These are phyloP conservation scores for Poterioochromonas sp. DNA, from an alignment of 352 stramenopile genomes.

Conservation along the genomic window DNA sequence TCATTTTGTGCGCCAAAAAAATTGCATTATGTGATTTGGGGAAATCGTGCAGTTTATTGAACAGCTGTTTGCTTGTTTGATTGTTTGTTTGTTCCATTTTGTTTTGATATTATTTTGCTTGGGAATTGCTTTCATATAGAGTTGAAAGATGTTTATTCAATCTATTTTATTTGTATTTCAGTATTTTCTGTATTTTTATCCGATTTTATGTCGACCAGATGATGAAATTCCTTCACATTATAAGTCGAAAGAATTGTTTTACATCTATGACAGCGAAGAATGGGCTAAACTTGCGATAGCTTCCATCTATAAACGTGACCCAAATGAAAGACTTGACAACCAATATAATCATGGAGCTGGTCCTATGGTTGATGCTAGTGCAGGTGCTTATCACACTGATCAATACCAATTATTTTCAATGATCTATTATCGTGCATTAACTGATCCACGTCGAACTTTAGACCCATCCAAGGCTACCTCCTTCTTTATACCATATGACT, in stretches of 20 bases:
- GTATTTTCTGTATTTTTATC: no score
- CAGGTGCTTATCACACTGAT: neutral
- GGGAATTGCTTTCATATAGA: no score
- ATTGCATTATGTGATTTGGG: no score
- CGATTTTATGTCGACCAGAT: no score
- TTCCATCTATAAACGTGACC: neutral
- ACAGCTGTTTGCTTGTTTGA: no score
- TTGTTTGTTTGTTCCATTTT: no score
- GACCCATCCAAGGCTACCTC: constrained; percentile 15
- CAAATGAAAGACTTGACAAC: neutral
- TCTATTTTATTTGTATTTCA: no score
- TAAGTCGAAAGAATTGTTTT: neutral
- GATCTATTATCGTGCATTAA: neutral
- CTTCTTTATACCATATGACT: constrained; percentile 29
- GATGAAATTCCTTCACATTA: no score
- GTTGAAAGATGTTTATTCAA: no score
- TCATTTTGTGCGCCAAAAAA: no score
- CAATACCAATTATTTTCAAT: constrained; percentile 18
- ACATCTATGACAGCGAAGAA: neutral
- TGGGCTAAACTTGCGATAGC: neutral
- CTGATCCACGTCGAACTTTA: constrained; percentile 2
- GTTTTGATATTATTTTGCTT: no score
- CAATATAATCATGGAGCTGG: neutral
- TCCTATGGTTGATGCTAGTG: neutral
- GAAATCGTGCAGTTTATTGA: no score